Base-by-base conservation (phyloP, 768 basidiomycete genomes). In the Rubroboletus satanas region DNA sequence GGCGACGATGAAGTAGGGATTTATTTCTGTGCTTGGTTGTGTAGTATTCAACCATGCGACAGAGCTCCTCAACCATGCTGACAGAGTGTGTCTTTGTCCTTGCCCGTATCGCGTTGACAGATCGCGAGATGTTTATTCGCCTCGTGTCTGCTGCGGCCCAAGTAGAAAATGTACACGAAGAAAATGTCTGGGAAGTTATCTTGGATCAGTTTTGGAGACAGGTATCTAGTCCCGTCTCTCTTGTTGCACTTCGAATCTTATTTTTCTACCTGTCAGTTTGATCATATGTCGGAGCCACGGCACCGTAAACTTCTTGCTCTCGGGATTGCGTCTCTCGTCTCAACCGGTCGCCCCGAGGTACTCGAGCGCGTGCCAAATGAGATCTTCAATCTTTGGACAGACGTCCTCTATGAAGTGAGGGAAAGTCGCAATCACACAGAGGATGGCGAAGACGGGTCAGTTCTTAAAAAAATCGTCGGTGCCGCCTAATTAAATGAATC, bases 221-320 rank as follows among this genome's bases (percentile, higher is more conserved):
- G 68, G 91, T 88, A 68, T 57, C 76, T 73, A n/a, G 32, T 28
- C 41, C 18, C 7, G 9, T 50, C n/a, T 45, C 44, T 33, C 48
- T 33, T n/a, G n/a, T 29, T 42, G 17, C 5, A 17, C 15, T 29
- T 43, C 45, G 23, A 23, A 45, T 37, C 43, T 56, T 11, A 51
- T 48, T 49, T 53, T 17, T 57, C 21, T 42, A 26, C 28, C 9
- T 28, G 17, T 38, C 62, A 96, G 93, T 92, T 94, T 67, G 93
- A 96, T 69, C 88, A 86, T 66, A 89, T 94, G 84, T 88, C 88
- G 15, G 90, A 94, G 66, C 85, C 90, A 1, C 81, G 86, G 10
- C 81, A 88, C 57, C 84, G 93, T 54, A 96, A 96, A 73, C 75
- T 96, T 52, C 74, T 83, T 26, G 90, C 92, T 11, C 86, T 96